Evolutionary conservation across 805 yeast species (phyloP), one percentile per base, ranked within the genome.

Genomic region (Ogataea paraovalis): DNA sequence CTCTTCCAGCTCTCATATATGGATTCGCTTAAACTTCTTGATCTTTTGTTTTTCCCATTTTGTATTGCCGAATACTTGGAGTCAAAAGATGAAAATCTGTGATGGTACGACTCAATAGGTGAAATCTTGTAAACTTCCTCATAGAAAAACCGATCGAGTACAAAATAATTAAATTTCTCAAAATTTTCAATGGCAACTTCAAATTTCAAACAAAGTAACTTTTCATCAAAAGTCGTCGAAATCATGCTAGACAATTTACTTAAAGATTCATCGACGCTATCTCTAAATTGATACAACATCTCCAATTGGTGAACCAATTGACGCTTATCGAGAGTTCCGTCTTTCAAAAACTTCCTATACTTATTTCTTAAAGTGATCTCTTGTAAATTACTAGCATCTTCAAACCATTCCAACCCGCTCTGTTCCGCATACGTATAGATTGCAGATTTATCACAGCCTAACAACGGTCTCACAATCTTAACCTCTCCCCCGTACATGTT

Each of bases 331-430:
- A 60, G 32, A 18, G 52, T 51, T 18, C 43, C 39, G 3, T 47
- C 43, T 39, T 51, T 49, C 27, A 62, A 41, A 27, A 54, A 52
- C 37, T 66, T 64, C 34, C 94, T 68, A 2, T 80, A 67, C 16
- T 72, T 64, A 55, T 87, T 87, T 43, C 96, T 68, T 33, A 66
- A 55, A 0, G 92, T 85, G 40, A 82, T 69, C 2, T 73, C 65
- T 53, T 83, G 81, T 2, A 58, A 56, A 53, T 87, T 87, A 0
- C 92, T 80, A 2, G 66, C 58, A 56, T 87, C 96, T 56, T 86
- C 91, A 58, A 82, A 80, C 92, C 94, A 87, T 0, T 50, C 42
- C 0, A 86, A 52, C 1, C 54, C 46, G 19, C 71, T 59, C 0
- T 45, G 41, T 9, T 45, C 37, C 45, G 90, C 84, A 12, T 78